Percentiles rank a stretch among this genome's conserved stretches.
These are phyloP conservation scores for Melaleuca quinquenervia DNA, from an alignment of 345 rosid genomes.

Conservation along the genomic window DNA sequence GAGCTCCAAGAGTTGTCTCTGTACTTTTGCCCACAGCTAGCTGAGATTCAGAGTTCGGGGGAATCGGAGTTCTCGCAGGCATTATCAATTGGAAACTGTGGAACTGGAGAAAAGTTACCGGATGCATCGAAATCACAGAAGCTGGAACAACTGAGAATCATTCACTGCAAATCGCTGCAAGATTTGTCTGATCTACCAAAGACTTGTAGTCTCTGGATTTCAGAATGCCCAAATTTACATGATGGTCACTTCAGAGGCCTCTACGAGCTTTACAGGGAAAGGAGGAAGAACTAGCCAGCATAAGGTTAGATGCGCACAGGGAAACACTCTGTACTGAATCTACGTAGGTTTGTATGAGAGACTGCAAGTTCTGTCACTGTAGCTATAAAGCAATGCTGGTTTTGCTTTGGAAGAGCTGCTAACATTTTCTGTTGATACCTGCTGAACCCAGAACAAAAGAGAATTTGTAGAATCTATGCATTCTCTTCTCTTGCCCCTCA, in stretches of 20 bases:
- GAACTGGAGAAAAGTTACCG: too few relatives aligned
- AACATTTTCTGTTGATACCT: too few relatives aligned
- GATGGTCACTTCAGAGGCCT: background rate
- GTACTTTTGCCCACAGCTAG: background rate
- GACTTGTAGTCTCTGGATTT: background rate
- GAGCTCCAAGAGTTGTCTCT: background rate
- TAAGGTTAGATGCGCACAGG: background rate
- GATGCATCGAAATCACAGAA: background rate
- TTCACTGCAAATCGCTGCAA: background rate
- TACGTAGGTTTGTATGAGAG: background rate
- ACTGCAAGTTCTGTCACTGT: background rate
- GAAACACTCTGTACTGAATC: background rate
- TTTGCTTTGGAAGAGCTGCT: too few relatives aligned
- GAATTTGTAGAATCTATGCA: too few relatives aligned
- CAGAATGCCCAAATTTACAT: background rate
- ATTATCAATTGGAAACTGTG: background rate
- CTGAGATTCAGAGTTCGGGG: background rate
- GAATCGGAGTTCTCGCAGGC: background rate
- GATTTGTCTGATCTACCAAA: background rate
- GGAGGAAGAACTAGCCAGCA: background rate
- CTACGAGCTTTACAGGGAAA: background rate
- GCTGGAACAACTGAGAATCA: background rate
- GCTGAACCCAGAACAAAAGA: too few relatives aligned
- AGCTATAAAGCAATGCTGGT: too few relatives aligned
- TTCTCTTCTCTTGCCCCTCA: too few relatives aligned